A percentile compares a stretch with the other conserved stretches of the same genome.
phyloP scores from a whole-genome alignment of 108 stramenopile species.

The Seminavis robusta region DNA sequence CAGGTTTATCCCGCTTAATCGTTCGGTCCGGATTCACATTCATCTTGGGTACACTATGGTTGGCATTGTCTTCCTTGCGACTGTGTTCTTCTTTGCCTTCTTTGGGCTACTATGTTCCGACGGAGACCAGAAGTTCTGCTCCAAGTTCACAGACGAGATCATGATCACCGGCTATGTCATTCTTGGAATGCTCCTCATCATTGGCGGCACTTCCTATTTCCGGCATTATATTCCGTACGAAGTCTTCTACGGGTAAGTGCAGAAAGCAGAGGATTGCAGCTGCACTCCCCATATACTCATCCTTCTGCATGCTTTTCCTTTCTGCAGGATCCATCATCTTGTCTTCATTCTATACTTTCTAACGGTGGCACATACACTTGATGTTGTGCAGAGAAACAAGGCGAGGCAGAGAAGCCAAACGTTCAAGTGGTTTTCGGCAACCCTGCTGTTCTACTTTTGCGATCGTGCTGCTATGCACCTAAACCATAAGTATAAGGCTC shows the following conservation, averaged over 20 bases:
- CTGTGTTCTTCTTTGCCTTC: constrained; percentile 39
- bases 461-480: constrained; percentile 34
- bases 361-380: constrained; percentile 39
- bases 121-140: constrained; percentile 38
- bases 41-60: constrained; percentile 47
- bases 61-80: constrained; percentile 38
- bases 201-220: constrained; percentile 30
- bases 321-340: too few relatives aligned
- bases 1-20: constrained; percentile 32
- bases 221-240: constrained; percentile 40
- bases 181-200: constrained; percentile 21
- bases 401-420: constrained; percentile 32
- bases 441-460: constrained; percentile 34
- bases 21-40: constrained; percentile 27
- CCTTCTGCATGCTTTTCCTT: too few relatives aligned
- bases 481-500: too few relatives aligned
- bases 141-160: constrained; percentile 39
- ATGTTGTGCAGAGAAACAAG: constrained; percentile 22
- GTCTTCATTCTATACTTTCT: constrained; percentile 39
- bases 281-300: too few relatives aligned
- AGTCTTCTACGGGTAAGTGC: constrained; percentile 39
- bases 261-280: too few relatives aligned
- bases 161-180: constrained; percentile 36
- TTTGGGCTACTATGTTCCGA: constrained; percentile 37
- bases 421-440: constrained; percentile 45